phyloP scores from a whole-genome alignment of 2,329 filamentous ascomycete species.

The Blumeria hordei region DNA sequence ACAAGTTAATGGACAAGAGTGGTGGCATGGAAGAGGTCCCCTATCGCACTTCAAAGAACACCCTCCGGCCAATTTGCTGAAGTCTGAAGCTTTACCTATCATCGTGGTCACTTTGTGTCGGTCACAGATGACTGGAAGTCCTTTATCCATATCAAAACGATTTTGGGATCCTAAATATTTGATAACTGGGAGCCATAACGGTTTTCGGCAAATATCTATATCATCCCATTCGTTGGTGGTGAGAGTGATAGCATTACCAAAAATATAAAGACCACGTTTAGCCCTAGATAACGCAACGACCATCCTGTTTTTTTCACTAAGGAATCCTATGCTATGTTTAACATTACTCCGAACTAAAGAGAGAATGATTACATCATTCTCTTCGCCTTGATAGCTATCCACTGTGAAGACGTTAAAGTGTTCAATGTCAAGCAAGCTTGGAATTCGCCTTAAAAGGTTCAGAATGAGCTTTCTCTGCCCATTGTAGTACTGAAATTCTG shows the following conservation, averaged over 20 bases:
- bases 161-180: constrained; percentile 19
- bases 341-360: constrained; percentile 54
- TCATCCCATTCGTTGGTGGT: constrained; percentile 5
- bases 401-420: constrained; percentile 47
- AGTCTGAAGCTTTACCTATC: constrained; percentile 29
- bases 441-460: constrained; percentile 18
- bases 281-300: constrained; percentile 44
- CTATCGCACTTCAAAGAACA: constrained; percentile 23
- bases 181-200: constrained; percentile 15
- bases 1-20: constrained; percentile 11
- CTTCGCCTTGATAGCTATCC: constrained; percentile 76
- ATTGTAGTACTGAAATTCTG: constrained; percentile 39
- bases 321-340: constrained; percentile 40
- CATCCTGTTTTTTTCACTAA: constrained; percentile 34
- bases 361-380: constrained; percentile 62
- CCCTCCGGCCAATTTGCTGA: constrained; percentile 26
- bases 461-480: constrained; percentile 49
- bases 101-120: constrained; percentile 28
- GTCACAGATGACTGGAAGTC: constrained; percentile 37
- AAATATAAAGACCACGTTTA: constrained; percentile 57
- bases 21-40: constrained; percentile 13
- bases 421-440: constrained; percentile 16
- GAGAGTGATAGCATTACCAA: constrained; percentile 43
- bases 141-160: constrained; percentile 14
- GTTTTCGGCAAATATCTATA: constrained; percentile 6